Percentiles rank a stretch among this genome's conserved stretches.
These are phyloP conservation scores for Colletotrichum aenigma DNA, from an alignment of 2,329 filamentous ascomycete genomes.

Conservation along the genomic window DNA sequence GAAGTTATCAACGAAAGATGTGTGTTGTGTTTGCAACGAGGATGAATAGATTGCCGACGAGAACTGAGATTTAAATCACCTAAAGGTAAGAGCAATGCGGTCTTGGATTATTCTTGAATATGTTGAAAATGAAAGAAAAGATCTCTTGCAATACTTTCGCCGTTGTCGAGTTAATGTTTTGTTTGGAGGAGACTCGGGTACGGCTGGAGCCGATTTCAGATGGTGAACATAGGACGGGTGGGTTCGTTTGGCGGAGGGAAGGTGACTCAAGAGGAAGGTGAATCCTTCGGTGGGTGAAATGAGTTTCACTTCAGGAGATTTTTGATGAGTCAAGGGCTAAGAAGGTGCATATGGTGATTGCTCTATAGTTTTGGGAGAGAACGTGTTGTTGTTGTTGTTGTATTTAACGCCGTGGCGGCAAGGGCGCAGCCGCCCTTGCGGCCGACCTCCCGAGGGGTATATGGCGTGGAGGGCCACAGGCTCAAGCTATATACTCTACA, in stretches of 20 bases:
- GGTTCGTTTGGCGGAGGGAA: neutral
- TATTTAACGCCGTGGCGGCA: too few species aligned
- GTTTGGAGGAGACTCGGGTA: neutral
- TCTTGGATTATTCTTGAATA: neutral
- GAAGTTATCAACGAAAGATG: rapidly evolving
- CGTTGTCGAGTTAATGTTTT: neutral
- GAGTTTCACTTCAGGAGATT: neutral
- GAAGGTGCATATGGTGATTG: rapidly evolving
- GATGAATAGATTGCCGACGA: neutral
- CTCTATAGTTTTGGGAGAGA: neutral
- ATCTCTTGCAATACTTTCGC: neutral
- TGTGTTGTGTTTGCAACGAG: neutral
- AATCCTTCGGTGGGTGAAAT: neutral
- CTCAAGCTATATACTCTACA: too few species aligned
- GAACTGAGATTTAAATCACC: rapidly evolving
- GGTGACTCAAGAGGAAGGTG: neutral
- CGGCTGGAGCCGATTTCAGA: too few species aligned
- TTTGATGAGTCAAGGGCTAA: rapidly evolving
- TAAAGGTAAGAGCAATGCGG: neutral
- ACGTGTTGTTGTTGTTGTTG: too few species aligned
- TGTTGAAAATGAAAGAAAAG: neutral
- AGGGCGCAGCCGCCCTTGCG: too few species aligned
- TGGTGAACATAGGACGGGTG: neutral
- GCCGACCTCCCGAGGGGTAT: too few species aligned
- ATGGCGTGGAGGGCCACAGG: too few species aligned